A percentile compares a stretch with the other conserved stretches of the same genome.
Evolutionary conservation across 2,329 filamentous ascomycete genomes (phyloP).

Genomic region (Phaeosphaeria sp.): DNA sequence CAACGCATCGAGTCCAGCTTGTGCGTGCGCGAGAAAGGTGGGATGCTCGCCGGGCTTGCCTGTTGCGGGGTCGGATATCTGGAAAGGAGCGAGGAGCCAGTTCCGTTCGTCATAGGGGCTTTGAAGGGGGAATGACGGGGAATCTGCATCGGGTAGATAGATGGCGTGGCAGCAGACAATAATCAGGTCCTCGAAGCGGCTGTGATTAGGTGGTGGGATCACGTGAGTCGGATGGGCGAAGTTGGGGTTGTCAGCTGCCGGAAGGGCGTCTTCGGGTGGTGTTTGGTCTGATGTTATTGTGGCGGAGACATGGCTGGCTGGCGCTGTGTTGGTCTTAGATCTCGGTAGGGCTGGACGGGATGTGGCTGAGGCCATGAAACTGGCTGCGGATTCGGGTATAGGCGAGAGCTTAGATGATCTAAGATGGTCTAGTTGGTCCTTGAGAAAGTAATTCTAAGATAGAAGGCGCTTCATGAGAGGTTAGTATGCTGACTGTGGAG

Average conservation of each 20-base stretch:
- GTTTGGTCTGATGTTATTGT: conserved; percentile 11
- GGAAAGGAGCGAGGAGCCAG: conserved; percentile 77
- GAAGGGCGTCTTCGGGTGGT: conserved; percentile 7
- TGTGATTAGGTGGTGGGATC: conserved; percentile 33
- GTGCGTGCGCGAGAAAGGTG: conserved; percentile 79
- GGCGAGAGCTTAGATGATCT: background rate
- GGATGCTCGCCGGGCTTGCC: conserved; percentile 70
- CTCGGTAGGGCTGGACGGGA: conserved; percentile 36
- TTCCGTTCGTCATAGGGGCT: conserved; percentile 46
- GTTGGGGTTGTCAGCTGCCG: conserved; percentile 16
- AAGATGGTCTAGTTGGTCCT: background rate
- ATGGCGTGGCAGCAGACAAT: conserved; percentile 87
- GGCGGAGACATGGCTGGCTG: conserved; percentile 9
- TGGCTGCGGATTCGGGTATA: background rate
- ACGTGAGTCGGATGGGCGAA: conserved; percentile 40
- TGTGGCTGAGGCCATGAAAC: conserved; percentile 39
- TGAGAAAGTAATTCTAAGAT: background rate
- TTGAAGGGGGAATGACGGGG: conserved; percentile 32
- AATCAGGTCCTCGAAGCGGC: conserved; percentile 62
- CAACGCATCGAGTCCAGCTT: conserved; percentile 65
- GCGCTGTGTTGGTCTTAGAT: conserved; percentile 31
- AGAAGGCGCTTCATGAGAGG: background rate
- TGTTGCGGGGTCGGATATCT: conserved; percentile 52
- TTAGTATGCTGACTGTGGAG: background rate
- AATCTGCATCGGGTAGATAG: conserved; percentile 56